Conservation (phyloP, 441 rosid species). For the Populus hybrid region DNA sequence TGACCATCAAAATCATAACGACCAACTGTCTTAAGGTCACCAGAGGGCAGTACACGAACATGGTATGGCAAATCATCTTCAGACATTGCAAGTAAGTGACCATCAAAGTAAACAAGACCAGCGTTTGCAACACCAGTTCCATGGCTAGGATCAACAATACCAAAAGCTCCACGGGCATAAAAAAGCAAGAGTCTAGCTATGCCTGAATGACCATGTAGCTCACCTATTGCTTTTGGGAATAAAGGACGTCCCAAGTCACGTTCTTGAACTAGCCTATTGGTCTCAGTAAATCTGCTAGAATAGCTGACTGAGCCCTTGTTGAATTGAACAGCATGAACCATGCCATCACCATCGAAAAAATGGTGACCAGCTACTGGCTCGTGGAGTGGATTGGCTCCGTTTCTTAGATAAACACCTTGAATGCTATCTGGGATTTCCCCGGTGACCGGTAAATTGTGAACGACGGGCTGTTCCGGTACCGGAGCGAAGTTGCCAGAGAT, state of each 20-base stretch:
- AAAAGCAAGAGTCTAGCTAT: constrained; percentile 66
- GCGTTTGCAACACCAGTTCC: constrained; percentile 88
- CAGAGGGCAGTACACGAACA: constrained; percentile 46
- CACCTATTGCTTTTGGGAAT: constrained; percentile 83
- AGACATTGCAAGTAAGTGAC: constrained; percentile 73
- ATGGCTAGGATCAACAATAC: constrained; percentile 50
- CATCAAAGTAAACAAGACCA: constrained; percentile 66
- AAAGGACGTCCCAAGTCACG: constrained; percentile 51
- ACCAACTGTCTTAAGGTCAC: constrained; percentile 70
- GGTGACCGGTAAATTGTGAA: constrained; percentile 39
- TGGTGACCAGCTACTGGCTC: constrained; percentile 76
- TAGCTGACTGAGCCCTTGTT: constrained; percentile 52
- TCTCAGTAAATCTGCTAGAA: constrained; percentile 70
- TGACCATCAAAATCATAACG: constrained; percentile 61
- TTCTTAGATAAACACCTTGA: constrained; percentile 66
- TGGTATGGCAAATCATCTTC: constrained; percentile 86
- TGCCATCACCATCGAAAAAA: constrained; percentile 84
- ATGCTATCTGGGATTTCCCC: constrained; percentile 60
- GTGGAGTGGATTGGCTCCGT: constrained; percentile 82
- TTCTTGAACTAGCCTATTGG: constrained; percentile 59
- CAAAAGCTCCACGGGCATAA: constrained; percentile 55
- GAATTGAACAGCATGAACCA: constrained; percentile 66
- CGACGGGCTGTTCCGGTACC: constrained; percentile 61
- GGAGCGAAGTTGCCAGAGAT: constrained; percentile 75
- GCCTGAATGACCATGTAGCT: constrained; percentile 77